Evolutionary conservation across 495 filamentous ascomycete species (phyloP).

Genomic region (Hypoxylon subgilvum): DNA sequence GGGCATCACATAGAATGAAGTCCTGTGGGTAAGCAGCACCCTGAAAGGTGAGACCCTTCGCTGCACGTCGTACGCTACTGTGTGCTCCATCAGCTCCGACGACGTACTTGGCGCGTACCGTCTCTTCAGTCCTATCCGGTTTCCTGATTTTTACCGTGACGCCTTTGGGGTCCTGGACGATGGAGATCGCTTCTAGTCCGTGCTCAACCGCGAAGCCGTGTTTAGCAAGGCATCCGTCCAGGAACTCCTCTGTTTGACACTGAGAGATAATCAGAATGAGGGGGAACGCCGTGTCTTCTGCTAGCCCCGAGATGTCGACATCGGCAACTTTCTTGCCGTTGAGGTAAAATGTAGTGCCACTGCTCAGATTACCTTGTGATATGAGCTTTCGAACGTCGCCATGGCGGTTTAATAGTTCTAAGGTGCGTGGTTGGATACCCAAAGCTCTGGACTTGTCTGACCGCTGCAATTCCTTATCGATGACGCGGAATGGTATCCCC

Average conservation of each 20-base stretch:
- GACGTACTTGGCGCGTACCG: conserved; percentile 47
- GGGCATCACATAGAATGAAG: conserved; percentile 54
- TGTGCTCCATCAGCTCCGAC: conserved; percentile 56
- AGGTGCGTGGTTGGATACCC: conserved; percentile 42
- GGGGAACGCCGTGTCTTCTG: conserved; percentile 45
- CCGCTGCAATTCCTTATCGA: conserved; percentile 33
- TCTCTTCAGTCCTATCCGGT: conserved; percentile 28
- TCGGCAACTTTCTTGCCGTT: conserved; percentile 38
- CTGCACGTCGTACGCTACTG: conserved; percentile 47
- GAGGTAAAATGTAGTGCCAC: conserved; percentile 30
- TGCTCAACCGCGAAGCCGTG: conserved; percentile 47
- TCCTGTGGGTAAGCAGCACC: conserved; percentile 51
- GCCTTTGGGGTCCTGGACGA: conserved; percentile 44
- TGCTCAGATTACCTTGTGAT: conserved; percentile 24
- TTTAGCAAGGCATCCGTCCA: conserved; percentile 45
- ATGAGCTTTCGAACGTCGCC: conserved; percentile 28
- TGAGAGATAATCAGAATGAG: conserved; percentile 51
- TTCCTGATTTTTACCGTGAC: conserved; percentile 41
- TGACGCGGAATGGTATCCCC: conserved; percentile 34
- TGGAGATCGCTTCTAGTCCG: conserved; percentile 40
- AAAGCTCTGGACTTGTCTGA: conserved; percentile 42
- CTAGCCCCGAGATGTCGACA: conserved; percentile 41
- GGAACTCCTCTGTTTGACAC: conserved; percentile 48
- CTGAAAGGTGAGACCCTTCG: conserved; percentile 46
- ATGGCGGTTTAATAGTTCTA: conserved; percentile 46